A percentile compares a stretch with the other conserved stretches of the same genome.
phyloP scores from a whole-genome alignment of 2,329 filamentous ascomycete species.

The Ophiocordyceps unilateralis region DNA sequence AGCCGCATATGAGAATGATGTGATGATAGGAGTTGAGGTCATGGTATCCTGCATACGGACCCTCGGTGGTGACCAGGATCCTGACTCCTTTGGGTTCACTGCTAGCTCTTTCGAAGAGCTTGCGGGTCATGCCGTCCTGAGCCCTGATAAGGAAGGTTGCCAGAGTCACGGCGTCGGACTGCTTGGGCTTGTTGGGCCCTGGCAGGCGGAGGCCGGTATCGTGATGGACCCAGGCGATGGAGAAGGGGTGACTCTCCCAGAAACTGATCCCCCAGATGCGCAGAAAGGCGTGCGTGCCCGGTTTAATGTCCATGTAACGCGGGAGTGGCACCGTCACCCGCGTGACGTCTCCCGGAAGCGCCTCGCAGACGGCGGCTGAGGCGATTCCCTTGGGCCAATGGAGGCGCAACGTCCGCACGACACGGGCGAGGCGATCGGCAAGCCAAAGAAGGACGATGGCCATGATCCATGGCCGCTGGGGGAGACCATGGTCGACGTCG shows the following conservation, averaged over 20 bases:
- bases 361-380: conserved; percentile 48
- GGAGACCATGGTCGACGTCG: conserved; percentile 25
- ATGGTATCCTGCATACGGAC: conserved; percentile 73
- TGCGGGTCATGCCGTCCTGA: conserved; percentile 73
- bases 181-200: conserved; percentile 21
- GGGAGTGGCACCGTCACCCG: conserved; percentile 55
- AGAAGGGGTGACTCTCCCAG: conserved; percentile 66
- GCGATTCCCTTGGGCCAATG: conserved; percentile 44
- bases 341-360: conserved; percentile 50
- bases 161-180: conserved; percentile 24
- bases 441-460: conserved; percentile 61
- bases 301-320: conserved; percentile 44
- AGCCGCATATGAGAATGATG: conserved; percentile 74
- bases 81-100: conserved; percentile 35
- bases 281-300: conserved; percentile 59
- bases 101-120: conserved; percentile 55
- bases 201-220: conserved; percentile 22
- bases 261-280: conserved; percentile 47
- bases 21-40: conserved; percentile 84
- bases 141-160: conserved; percentile 76
- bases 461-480: conserved; percentile 59
- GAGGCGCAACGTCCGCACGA: conserved; percentile 44
- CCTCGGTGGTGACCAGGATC: conserved; percentile 64
- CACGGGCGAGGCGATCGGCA: conserved; percentile 47
- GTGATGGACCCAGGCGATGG: conserved; percentile 55